These are phyloP conservation scores for Viridothelium virens DNA, from an alignment of 495 filamentous ascomycete genomes.

Conservation along the genomic window DNA sequence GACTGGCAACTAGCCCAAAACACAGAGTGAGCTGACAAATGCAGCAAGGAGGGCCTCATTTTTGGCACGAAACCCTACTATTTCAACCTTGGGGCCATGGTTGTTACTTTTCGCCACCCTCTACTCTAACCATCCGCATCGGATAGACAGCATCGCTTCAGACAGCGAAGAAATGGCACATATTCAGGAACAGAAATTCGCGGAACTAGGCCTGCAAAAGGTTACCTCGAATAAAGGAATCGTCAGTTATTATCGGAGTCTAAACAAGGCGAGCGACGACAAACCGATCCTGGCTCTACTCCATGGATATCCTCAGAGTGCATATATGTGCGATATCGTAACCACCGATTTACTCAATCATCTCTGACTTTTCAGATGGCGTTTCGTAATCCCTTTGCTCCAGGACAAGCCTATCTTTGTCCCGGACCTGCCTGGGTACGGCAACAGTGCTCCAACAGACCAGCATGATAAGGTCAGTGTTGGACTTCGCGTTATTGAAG, in stretches of 20 bases:
- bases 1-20: too few relatives aligned
- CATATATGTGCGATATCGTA: slow-evolving; percentile 17
- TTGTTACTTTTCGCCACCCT: too few relatives aligned
- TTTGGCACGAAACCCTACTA: too few relatives aligned
- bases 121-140: background rate
- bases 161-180: slow-evolving; percentile 1
- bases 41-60: too few relatives aligned
- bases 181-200: slow-evolving; percentile 22
- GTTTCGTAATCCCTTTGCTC: slow-evolving; percentile 24
- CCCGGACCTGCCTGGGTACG: slow-evolving; percentile 43
- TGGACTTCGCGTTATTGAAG: slow-evolving; percentile 35
- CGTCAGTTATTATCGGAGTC: slow-evolving; percentile 19
- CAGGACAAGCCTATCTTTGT: slow-evolving; percentile 22
- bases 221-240: slow-evolving; percentile 16
- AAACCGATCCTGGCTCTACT: slow-evolving; percentile 23
- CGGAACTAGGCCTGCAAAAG: slow-evolving; percentile 16
- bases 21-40: too few relatives aligned
- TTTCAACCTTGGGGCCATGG: too few relatives aligned
- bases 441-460: slow-evolving; percentile 26
- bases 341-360: background rate
- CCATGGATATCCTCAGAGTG: slow-evolving; percentile 27
- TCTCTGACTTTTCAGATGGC: slow-evolving; percentile 13
- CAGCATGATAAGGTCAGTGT: slow-evolving; percentile 35
- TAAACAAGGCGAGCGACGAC: slow-evolving; percentile 16
- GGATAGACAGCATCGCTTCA: background rate